phyloP scores from a whole-genome alignment of 73 alveolate genomes.

The Paraurostyla sp. region DNA sequence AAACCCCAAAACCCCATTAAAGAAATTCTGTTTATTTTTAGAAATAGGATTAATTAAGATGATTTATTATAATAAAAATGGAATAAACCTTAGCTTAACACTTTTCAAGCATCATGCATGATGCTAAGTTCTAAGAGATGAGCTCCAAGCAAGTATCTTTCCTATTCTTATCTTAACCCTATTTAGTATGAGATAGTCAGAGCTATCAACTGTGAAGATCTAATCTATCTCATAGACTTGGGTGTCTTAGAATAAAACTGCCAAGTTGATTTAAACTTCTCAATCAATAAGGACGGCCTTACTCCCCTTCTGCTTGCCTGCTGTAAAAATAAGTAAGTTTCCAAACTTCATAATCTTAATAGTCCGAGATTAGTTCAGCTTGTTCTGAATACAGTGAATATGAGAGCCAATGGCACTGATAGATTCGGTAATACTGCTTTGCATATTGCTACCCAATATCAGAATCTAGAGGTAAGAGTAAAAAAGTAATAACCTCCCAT shows the following conservation, averaged over 20 bases:
- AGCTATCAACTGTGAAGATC: conserved; percentile 13
- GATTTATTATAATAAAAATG: too few relatives aligned
- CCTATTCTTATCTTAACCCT: too few relatives aligned
- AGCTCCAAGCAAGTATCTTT: too few relatives aligned
- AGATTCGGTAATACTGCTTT: conserved; percentile 21
- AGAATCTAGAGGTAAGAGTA: conserved; percentile 19
- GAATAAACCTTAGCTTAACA: too few relatives aligned
- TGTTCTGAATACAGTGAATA: not conserved
- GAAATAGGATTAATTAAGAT: too few relatives aligned
- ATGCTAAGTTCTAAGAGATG: too few relatives aligned
- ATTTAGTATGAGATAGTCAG: conserved; percentile 21
- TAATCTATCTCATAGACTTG: not conserved
- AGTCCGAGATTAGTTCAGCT: conserved; percentile 2
- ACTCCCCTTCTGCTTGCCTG: conserved; percentile 44
- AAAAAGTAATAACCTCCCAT: not conserved
- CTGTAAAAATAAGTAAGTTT: not conserved
- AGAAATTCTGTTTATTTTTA: too few relatives aligned
- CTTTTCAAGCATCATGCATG: too few relatives aligned
- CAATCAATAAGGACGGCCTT: conserved; percentile 29
- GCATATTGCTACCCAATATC: conserved; percentile 14
- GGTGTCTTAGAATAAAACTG: conserved; percentile 28
- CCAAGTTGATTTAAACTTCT: conserved; percentile 35
- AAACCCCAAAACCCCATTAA: too few relatives aligned
- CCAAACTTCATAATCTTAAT: not conserved
- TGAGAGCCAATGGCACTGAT: not conserved